These are phyloP conservation scores for Diutina mesorugosa DNA, from an alignment of 1,139 yeast species.

Conservation along the genomic window DNA sequence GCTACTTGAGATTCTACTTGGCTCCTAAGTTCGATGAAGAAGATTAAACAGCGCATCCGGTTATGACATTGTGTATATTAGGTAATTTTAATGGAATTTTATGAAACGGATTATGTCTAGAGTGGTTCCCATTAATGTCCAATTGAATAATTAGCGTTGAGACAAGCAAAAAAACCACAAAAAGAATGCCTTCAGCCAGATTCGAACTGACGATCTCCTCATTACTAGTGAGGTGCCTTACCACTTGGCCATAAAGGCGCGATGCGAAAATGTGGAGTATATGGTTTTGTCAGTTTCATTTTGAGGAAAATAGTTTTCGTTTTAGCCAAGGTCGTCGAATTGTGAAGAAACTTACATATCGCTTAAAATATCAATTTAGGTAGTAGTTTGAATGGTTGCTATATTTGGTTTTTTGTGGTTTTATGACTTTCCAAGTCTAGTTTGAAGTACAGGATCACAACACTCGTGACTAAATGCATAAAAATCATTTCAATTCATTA, in stretches of 20 bases:
- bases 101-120: conserved; percentile 7
- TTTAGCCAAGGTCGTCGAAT: too few species aligned
- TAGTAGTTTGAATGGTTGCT: too few species aligned
- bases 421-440: too few species aligned
- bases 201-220: conserved; percentile 85
- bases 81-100: neutral
- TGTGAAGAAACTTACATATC: too few species aligned
- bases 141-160: conserved; percentile 15
- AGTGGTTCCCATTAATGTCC: too few species aligned
- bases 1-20: conserved; percentile 87
- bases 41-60: conserved; percentile 25
- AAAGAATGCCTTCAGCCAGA: conserved; percentile 61
- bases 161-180: conserved; percentile 29
- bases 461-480: too few species aligned
- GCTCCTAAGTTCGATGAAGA: conserved; percentile 97
- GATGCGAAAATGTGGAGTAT: neutral
- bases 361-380: too few species aligned
- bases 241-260: conserved; percentile 20
- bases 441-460: too few species aligned
- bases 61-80: neutral
- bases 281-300: too few species aligned
- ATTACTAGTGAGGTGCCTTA: conserved; percentile 89
- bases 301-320: too few species aligned
- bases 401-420: too few species aligned
- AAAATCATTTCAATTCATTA: neutral